These are phyloP conservation scores for Dalbergia cochinchinensis DNA, from an alignment of 306 rosid species.

Conservation along the genomic window DNA sequence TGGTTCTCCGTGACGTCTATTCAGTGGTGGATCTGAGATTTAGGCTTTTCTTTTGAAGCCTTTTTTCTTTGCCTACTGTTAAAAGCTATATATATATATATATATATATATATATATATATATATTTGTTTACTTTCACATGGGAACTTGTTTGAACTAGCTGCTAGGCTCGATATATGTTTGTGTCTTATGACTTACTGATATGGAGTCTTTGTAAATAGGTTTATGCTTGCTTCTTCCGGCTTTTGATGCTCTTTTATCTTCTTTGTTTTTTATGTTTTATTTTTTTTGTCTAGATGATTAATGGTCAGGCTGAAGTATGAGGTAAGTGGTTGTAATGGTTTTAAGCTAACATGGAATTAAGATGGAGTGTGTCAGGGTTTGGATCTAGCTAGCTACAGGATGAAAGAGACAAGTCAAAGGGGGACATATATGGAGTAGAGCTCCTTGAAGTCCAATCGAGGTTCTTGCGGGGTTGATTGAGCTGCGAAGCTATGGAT, in stretches of 20 bases:
- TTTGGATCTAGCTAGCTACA: not conserved
- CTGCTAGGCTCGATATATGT: too few relatives aligned
- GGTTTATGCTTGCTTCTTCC: not conserved
- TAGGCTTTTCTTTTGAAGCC: not conserved
- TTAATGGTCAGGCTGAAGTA: not conserved
- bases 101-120: too few relatives aligned
- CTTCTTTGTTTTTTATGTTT: too few relatives aligned
- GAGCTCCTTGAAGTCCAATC: conserved; percentile 83
- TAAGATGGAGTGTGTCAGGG: not conserved
- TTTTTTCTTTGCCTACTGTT: not conserved
- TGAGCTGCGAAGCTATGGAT: conserved; percentile 75
- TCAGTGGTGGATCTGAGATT: not conserved
- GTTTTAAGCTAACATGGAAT: too few relatives aligned
- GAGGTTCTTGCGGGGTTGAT: conserved; percentile 64
- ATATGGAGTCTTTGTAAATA: too few relatives aligned
- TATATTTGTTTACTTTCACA: too few relatives aligned
- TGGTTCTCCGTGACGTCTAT: too few relatives aligned
- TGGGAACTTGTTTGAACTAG: not conserved
- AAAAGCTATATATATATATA: too few relatives aligned
- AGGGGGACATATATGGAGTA: conserved; percentile 42
- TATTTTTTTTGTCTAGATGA: not conserved
- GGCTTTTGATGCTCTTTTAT: not conserved
- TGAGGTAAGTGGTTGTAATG: too few relatives aligned
- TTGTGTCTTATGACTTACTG: too few relatives aligned
- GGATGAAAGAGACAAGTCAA: not conserved